Evolutionary conservation across 148 eudicot species (phyloP), one percentile per base, ranked within the genome.

Genomic region (Fagopyrum esculentum): DNA sequence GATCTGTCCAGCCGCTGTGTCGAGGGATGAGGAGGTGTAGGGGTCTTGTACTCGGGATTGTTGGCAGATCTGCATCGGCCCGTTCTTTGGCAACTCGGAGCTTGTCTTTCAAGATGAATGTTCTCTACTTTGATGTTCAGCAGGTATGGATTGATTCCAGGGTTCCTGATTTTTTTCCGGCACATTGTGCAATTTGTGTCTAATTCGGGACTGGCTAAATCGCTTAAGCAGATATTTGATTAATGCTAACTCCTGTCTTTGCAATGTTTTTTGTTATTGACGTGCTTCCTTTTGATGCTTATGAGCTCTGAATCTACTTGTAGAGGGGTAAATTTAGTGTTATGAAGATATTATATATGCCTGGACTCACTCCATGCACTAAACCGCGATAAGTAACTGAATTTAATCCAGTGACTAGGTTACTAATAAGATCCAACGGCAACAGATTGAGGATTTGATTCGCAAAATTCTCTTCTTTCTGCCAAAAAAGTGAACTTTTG

Each of bases 21-120:
- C 87, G 97, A 0, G 99, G 99, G 35, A 95, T 95, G 99, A 82
- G 99, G 51, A 83, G 99, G 66, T 95, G 99, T 75, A 80, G 99
- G 2, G 99, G 99, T 1, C 87, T 95, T 15, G 97, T 92, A 71
- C 82, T 95, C 71, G 99, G 99, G 78, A 92, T 95, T 73, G 78
- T 95, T 7, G 99, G 99, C n/a, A 84, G 93, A 85, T 95, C 99
- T 82, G 97, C 92, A 51, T 86, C 97, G 0, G 99, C 99, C 4
- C 82, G 82, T 79, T 86, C 91, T 17, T 85, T 95, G 91, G 99
- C 97, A 40, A 85, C 79, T 61, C 77, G 99, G 69, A 95, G 99
- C 83, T 85, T 95, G 92, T 90, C 98, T 8, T 95, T 95, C 77
- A 90, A 90, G 85, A 95, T 95, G 85, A 95, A 89, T 78, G 98